Base-by-base conservation (phyloP, 768 basidiomycete species). In the Asterophora lycoperdoides region DNA sequence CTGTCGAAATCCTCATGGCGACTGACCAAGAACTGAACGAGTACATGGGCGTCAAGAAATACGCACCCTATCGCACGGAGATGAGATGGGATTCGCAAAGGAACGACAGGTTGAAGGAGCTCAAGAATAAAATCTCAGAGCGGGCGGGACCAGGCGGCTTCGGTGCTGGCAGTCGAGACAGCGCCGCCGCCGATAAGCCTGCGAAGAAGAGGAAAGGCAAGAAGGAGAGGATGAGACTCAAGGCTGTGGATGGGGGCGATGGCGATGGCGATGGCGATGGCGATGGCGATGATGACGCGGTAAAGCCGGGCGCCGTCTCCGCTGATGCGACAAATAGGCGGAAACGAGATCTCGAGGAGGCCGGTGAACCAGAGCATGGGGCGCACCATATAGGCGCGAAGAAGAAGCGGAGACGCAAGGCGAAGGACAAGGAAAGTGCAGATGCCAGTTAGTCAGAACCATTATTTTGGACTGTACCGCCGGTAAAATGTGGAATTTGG, bases 11-110 rank as follows among this genome's bases (percentile, higher is more conserved):
- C 54, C 75, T 99, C 19, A 77, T 91, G 60, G 93, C 95, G 5
- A 90, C 85, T 3, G 95, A 99, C 67, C 75, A 82, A 47, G 96
- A 99, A 62, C 78, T 99, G 41, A 99, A 98, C 68, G 77, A 89
- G 49, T 92, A 92, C 66, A 79, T 95, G 68, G 80, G 86, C 37
- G 73, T 98, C 58, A 95, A 91, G 69, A 87, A 88, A 64, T 78
- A 91, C 55, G 96, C 95, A 13, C 91, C 96, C 5, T 98, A 97
- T 65, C 82, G 89, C 36, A 73, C 79, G 57, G 67, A 60, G 26
- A 66, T 61, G n/a, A 71, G 66, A 28, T 91, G 84, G 83, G 87
- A 88, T 59, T 66, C 72, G 29, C 75, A 71, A 33, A 77, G 89
- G 11, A 71, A 70, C 18, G 79, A 85, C 39, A 78, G 83, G 54